These are phyloP conservation scores for Suillus variegatus DNA, from an alignment of 768 basidiomycete genomes.

Conservation along the genomic window DNA sequence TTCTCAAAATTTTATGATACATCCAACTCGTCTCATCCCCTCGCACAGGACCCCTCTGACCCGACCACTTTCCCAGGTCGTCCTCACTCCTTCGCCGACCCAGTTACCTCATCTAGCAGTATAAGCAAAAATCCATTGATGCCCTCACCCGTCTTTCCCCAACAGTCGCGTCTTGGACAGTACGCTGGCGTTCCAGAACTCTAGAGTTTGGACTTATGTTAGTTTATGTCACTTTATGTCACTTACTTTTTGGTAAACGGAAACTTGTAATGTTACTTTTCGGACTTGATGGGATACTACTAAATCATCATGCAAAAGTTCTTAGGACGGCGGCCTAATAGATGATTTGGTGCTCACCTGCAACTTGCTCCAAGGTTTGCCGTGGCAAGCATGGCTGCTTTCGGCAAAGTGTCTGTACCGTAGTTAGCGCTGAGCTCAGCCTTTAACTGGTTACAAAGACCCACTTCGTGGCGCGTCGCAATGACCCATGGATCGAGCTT, in stretches of 20 bases:
- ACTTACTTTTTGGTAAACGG: background rate
- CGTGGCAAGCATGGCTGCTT: background rate
- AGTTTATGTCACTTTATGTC: background rate
- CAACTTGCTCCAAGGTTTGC: background rate
- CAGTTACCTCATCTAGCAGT: constrained; percentile 10
- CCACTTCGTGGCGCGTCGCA: background rate
- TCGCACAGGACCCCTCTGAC: constrained; percentile 36
- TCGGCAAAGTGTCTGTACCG: background rate
- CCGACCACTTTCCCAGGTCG: constrained; percentile 37
- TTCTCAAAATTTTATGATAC: background rate
- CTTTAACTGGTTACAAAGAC: background rate
- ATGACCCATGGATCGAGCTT: background rate
- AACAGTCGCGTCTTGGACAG: constrained; percentile 13
- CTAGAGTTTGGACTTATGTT: constrained; percentile 5
- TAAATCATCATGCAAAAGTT: background rate
- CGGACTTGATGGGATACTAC: background rate
- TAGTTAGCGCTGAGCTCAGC: background rate
- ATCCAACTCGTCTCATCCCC: constrained; percentile 6
- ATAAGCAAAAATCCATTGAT: background rate
- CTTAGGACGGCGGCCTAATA: background rate
- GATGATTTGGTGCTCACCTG: background rate
- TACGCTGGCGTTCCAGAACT: constrained; percentile 28
- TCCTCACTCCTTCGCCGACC: constrained; percentile 16
- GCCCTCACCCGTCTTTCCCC: constrained; percentile 13
- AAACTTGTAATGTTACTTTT: background rate